Base-by-base conservation (phyloP, 139 green algal species). In the Picochlorum sp. region DNA sequence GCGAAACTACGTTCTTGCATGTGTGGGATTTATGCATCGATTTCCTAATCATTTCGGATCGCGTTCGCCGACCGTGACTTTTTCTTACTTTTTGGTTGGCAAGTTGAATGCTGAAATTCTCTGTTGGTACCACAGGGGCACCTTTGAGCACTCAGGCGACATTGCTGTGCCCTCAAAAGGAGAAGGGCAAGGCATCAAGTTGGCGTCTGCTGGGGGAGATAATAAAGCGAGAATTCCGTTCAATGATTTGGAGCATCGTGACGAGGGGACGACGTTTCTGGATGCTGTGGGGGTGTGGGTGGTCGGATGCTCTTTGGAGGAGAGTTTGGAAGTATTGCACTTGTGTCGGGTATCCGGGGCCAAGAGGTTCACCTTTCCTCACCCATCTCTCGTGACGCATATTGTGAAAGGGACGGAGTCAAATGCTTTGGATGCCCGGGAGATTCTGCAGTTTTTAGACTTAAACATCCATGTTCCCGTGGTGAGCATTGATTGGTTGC, bases 401-500 rank as follows among this genome's bases (percentile, higher is more conserved):
- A 41, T 81, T 13, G 56, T 81, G 55, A 63, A 69, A 31, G 67
- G 67, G 6, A 61, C 16, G 2, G 16, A 55, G 6, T 12, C 56
- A n/a, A 24, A 25, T 1, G 14, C 37, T 3, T 22, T 10, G 31
- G 36, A 71, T 55, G 55, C 52, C 3, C 40, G 22, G 3, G 33
- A 57, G 1, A 20, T 70, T 6, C 2, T 51, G 9, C 30, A 61
- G 30, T 63, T 50, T 29, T 3, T 61, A 20, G n/a, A 36, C 30
- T 29, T 36, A 6, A 29, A 74, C 61, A 33, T 45, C 8, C 22
- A 43, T 6, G 57, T 66, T 12, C 13, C 37, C 16, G 18, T 73
- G n/a, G 63, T 79, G 8, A 36, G 26, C 4, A 33, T 73, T 26
- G 64, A 75, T 28, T 80, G 73, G 73, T 55, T 80, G 26, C 57